Evolutionary conservation across 2,329 filamentous ascomycete genomes (phyloP).

Genomic region (Iodosphaeria phyllophila): DNA sequence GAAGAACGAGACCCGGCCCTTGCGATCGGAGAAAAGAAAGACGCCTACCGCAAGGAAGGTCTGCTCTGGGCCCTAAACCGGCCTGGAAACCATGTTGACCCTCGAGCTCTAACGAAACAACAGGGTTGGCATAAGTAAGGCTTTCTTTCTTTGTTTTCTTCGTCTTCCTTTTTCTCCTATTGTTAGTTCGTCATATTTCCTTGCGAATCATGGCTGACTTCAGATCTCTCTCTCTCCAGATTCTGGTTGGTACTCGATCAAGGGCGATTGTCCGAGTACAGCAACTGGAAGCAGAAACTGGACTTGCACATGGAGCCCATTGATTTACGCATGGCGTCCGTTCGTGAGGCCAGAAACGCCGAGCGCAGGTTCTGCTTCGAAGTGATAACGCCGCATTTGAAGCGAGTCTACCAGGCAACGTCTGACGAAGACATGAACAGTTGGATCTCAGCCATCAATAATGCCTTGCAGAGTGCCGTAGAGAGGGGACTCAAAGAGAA

Average conservation of each 20-base stretch:
- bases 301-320: conserved; percentile 97
- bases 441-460: conserved; percentile 95
- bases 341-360: conserved; percentile 84
- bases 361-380: conserved; percentile 96
- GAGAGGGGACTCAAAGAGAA: conserved; percentile 49
- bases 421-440: conserved; percentile 96
- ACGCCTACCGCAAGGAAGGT: conserved; percentile 74
- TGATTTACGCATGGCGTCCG: conserved; percentile 89
- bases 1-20: conserved; percentile 57
- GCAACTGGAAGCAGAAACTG: conserved; percentile 96
- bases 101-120: conserved; percentile 87
- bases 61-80: conserved; percentile 86
- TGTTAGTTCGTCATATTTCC: too few relatives aligned
- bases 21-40: conserved; percentile 33
- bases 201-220: too few relatives aligned
- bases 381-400: conserved; percentile 91
- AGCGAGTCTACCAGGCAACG: conserved; percentile 90
- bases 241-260: conserved; percentile 99
- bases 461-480: conserved; percentile 87
- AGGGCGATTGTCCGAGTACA: conserved; percentile 92
- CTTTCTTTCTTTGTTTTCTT: too few relatives aligned
- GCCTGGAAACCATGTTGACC: conserved; percentile 86
- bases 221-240: conserved; percentile 28
- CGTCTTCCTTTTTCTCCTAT: too few relatives aligned
- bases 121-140: conserved; percentile 96